Percentiles rank a stretch among this genome's conserved stretches.
phyloP scores from a whole-genome alignment of 495 filamentous ascomycete genomes.

The Neurospora africana region DNA sequence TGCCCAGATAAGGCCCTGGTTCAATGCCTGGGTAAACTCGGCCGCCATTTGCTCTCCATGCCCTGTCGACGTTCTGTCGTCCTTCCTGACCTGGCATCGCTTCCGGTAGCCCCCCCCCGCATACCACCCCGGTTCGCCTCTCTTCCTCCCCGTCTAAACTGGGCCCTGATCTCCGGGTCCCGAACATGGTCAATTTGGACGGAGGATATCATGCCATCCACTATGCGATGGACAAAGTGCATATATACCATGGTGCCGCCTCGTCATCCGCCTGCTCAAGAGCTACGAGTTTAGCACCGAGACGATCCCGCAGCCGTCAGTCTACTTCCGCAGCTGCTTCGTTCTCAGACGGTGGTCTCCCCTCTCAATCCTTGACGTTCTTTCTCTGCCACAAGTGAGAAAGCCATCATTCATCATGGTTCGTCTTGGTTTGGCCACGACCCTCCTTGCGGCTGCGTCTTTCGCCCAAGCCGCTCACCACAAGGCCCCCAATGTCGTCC shows the following conservation, averaged over 20 bases:
- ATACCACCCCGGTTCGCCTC: background rate
- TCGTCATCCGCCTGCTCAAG: background rate
- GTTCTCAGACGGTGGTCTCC: background rate
- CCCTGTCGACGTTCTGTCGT: background rate
- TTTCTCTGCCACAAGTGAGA: background rate
- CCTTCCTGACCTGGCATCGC: background rate
- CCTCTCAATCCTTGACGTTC: background rate
- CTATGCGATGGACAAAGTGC: background rate
- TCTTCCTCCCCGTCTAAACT: background rate
- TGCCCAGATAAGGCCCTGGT: conserved; percentile 12
- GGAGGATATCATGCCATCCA: background rate
- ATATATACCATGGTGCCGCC: background rate
- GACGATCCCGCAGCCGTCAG: background rate
- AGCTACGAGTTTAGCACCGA: background rate
- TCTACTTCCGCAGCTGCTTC: background rate
- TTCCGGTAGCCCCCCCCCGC: background rate
- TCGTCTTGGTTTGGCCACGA: conserved; percentile 14
- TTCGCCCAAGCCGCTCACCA: conserved; percentile 17
- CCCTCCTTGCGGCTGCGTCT: conserved; percentile 24
- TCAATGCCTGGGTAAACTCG: conserved; percentile 19
- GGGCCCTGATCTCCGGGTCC: background rate
- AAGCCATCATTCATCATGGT: conserved; percentile 13
- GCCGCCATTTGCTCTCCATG: conserved; percentile 10
- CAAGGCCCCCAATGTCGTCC: conserved; percentile 17
- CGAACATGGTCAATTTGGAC: background rate